phyloP scores from a whole-genome alignment of 140 eudicot species.

The Senecio squalidus region DNA sequence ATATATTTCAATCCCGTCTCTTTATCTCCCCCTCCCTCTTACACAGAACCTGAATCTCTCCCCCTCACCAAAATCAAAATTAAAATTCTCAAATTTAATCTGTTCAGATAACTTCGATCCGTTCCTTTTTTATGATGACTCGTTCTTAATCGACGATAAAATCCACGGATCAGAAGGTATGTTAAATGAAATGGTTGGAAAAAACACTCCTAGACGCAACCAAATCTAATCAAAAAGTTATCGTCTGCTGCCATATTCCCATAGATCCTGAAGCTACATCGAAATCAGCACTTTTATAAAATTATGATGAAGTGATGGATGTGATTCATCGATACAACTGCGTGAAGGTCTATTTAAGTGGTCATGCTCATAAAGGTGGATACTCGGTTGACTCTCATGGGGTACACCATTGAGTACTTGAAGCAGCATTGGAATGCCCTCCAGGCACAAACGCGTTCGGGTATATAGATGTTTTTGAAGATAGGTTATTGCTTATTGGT shows the following conservation, averaged over 20 bases:
- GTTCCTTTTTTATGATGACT: too few species aligned
- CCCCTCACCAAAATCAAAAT: too few species aligned
- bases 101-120: too few species aligned
- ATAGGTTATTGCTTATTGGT: too few species aligned
- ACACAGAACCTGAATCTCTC: too few species aligned
- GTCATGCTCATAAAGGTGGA: constrained; percentile 79
- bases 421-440: too few species aligned
- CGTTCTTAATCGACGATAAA: too few species aligned
- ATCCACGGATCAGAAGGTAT: too few species aligned
- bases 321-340: constrained; percentile 70
- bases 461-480: constrained; percentile 60
- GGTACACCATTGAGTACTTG: constrained; percentile 83
- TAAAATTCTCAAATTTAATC: too few species aligned
- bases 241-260: constrained; percentile 72
- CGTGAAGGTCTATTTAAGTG: constrained; percentile 77
- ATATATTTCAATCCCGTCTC: too few species aligned
- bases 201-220: constrained; percentile 51
- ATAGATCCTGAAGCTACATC: constrained; percentile 54
- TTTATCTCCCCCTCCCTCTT: too few species aligned
- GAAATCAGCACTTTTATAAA: constrained; percentile 60
- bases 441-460: too few species aligned
- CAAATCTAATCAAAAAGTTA: constrained; percentile 48
- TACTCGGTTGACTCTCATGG: constrained; percentile 69
- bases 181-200: constrained; percentile 69
- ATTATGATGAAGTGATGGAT: constrained; percentile 78